Evolutionary conservation across 306 rosid genomes (phyloP), one percentile per base, ranked within the genome.

Genomic region (Urtica urens): DNA sequence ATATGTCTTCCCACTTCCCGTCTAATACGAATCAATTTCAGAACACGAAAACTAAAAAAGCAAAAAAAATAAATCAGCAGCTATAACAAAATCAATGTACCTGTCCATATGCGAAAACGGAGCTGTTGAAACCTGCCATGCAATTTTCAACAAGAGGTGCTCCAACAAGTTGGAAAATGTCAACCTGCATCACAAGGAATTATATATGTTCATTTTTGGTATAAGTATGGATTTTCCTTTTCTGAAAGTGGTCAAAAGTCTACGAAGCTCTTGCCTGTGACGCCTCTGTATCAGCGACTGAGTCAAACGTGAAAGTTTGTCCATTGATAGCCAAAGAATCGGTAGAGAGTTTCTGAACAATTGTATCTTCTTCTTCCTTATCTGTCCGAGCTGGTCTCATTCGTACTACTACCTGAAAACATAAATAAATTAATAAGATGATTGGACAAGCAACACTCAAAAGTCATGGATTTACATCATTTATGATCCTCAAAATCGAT

Each of bases 81-180:
- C 13, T 34, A 30, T 29, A 24, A 21, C 60, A 45, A n/a, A n/a
- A n/a, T n/a, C n/a, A n/a, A n/a, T n/a, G n/a, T 58, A 92, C 99
- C 81, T 86, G 99, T 57, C 99, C 99, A 61, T 92, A 92, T 22
- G 96, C 99, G 78, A 92, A 92, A 12, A 92, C 93, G 10, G 96
- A 92, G 72, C 99, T 86, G 51, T 92, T 92, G 73, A 92, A 92
- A 25, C 99, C 96, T 26, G 96, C 79, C 96, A 92, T 58, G 65
- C 96, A 92, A 57, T 92, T 86, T 49, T 82, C 96, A 6, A 92
- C 93, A 17, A 92, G 82, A 49, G 99, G 94, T 34, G 71, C 80
- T 46, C 99, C 99, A 30, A 86, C 93, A 43, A 77, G 88, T 71
- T 92, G 78, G 60, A 92, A 92, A 66, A 92, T 78, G 62, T 86